Percentiles rank a stretch among this genome's conserved stretches.
Evolutionary conservation across 1,139 yeast genomes (phyloP).

Genomic region (Scheffersomyces stambukii): DNA sequence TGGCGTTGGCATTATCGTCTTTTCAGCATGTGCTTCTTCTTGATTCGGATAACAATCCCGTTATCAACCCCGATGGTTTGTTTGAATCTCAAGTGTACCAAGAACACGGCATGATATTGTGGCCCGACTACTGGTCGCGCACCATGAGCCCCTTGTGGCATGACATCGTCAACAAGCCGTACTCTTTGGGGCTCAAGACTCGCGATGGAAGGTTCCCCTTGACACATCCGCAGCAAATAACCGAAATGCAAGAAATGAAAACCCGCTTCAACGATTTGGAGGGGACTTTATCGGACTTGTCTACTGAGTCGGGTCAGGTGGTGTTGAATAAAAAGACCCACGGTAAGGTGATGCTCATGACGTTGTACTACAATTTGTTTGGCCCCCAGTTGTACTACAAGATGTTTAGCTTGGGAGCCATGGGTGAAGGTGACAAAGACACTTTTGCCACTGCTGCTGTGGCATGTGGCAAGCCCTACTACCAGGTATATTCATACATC

Average conservation of each 20-base stretch:
- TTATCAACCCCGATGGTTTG: conserved; percentile 34
- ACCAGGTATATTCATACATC: conserved; percentile 39
- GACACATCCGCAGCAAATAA: conserved; percentile 4
- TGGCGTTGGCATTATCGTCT: conserved; percentile 35
- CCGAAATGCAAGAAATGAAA: conserved; percentile 4
- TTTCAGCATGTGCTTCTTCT: conserved; percentile 38
- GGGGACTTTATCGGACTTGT: conserved; percentile 54
- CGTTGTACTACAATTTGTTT: conserved; percentile 52
- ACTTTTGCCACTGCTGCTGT: conserved; percentile 57
- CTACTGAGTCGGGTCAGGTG: conserved; percentile 61
- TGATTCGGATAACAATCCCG: conserved; percentile 39
- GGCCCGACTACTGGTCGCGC: conserved; percentile 86
- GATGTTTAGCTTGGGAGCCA: conserved; percentile 52
- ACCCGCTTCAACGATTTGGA: conserved; percentile 45
- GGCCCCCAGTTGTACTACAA: conserved; percentile 57
- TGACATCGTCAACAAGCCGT: conserved; percentile 51
- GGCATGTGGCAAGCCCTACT: conserved; percentile 32
- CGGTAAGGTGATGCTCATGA: conserved; percentile 44
- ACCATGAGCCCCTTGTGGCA: conserved; percentile 66
- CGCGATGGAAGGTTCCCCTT: conserved; percentile 20
- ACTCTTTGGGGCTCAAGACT: conserved; percentile 18
- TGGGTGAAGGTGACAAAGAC: conserved; percentile 67
- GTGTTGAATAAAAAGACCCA: conserved; percentile 52
- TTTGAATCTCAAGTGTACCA: conserved; percentile 53
- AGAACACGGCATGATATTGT: conserved; percentile 56